phyloP scores from a whole-genome alignment of 306 rosid species.

The Chamaecrista fasciculata region DNA sequence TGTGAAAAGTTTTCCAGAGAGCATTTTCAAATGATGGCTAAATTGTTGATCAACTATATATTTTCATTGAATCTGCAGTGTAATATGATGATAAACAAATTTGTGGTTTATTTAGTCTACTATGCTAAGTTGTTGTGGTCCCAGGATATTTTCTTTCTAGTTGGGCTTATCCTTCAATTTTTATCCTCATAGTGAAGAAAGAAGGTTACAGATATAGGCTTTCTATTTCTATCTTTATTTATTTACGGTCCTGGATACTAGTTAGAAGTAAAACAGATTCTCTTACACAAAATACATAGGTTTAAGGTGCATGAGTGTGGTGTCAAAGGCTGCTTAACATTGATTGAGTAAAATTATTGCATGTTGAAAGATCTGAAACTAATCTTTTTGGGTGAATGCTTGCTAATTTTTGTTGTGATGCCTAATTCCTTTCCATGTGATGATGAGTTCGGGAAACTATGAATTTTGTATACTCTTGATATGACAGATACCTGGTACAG shows the following conservation, averaged over 20 bases:
- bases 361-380: conserved; percentile 20
- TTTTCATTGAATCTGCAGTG: neutral
- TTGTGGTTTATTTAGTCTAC: neutral
- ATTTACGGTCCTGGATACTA: neutral
- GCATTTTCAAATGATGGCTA: conserved; percentile 11
- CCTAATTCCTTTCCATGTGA: neutral
- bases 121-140: neutral
- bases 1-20: neutral
- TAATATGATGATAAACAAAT: neutral
- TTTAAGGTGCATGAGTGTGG: conserved; percentile 4
- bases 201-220: neutral
- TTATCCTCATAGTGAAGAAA: conserved; percentile 9
- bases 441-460: neutral
- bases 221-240: conserved; percentile 1
- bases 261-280: neutral
- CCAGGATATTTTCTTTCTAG: neutral
- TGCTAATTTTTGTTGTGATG: neutral
- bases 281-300: neutral
- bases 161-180: neutral
- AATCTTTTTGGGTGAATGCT: conserved; percentile 18
- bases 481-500: conserved; percentile 75
- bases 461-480: conserved; percentile 11
- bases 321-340: neutral
- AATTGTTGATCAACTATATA: conserved; percentile 11
- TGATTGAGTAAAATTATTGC: neutral